Conservation (phyloP, 1,284 basidiomycete genomes). For the Boletus sp. region DNA sequence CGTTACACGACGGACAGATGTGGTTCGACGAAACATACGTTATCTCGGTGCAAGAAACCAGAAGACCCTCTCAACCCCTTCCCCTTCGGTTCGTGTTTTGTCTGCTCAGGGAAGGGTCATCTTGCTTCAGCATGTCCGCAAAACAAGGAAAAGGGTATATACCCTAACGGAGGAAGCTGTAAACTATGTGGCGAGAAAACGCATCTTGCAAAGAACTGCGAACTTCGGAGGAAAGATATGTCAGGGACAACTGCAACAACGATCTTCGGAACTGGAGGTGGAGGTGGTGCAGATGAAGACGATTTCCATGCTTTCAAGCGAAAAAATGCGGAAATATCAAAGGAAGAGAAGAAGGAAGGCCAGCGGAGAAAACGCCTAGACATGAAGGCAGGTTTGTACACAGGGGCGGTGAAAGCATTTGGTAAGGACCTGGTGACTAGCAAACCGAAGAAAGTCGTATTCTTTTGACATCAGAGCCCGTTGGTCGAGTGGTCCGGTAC, state of each 20-base stretch:
- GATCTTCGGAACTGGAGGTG: constrained; percentile 49
- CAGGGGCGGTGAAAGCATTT: constrained; percentile 43
- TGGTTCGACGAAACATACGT: constrained; percentile 74
- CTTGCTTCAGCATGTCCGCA: constrained; percentile 56
- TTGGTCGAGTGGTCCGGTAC: too few relatives aligned
- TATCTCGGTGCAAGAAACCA: constrained; percentile 72
- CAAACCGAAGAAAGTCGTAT: constrained; percentile 51
- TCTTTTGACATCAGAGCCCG: constrained; percentile 49
- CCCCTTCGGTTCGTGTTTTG: constrained; percentile 89
- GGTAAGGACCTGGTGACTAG: constrained; percentile 32
- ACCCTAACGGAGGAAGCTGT: constrained; percentile 88
- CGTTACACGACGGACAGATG: constrained; percentile 52
- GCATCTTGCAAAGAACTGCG: constrained; percentile 85
- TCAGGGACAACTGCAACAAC: constrained; percentile 30
- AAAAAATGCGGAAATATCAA: constrained; percentile 55
- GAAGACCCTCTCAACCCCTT: constrained; percentile 65
- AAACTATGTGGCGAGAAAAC: constrained; percentile 83
- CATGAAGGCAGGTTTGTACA: constrained; percentile 43
- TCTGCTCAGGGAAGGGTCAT: constrained; percentile 58
- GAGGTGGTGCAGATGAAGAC: constrained; percentile 84
- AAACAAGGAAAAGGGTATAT: constrained; percentile 79
- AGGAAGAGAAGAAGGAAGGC: constrained; percentile 50
- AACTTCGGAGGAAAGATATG: constrained; percentile 55
- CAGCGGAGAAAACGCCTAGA: constrained; percentile 41
- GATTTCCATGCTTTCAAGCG: constrained; percentile 84